Evolutionary conservation across 2,329 filamentous ascomycete genomes (phyloP).

Genomic region (Elsinoe batatas): DNA sequence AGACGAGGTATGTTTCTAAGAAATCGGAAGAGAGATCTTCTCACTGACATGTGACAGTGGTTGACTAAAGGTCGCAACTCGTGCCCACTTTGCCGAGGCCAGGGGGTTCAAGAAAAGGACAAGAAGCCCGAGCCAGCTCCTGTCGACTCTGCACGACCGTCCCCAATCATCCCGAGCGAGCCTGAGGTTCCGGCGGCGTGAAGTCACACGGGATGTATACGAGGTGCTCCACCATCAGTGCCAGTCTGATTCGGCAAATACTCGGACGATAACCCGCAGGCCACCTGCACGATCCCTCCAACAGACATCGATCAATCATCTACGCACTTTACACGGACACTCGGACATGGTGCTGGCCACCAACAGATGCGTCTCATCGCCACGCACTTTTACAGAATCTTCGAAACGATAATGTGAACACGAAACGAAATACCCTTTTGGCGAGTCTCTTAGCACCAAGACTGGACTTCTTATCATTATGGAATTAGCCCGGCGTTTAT

Average conservation of each 20-base stretch:
- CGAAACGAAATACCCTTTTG: slow-evolving; percentile 4
- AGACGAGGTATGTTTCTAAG: slow-evolving; percentile 47
- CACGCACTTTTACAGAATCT: neutral
- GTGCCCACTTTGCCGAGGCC: slow-evolving; percentile 51
- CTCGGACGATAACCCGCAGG: neutral
- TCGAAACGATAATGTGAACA: slow-evolving; percentile 7
- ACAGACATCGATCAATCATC: neutral
- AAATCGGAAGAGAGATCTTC: slow-evolving; percentile 15
- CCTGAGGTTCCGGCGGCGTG: neutral
- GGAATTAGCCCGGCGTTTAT: slow-evolving; percentile 6
- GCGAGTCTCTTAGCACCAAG: neutral
- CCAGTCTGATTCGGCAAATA: slow-evolving; percentile 9
- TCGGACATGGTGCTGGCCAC: slow-evolving; percentile 5
- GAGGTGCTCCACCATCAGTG: neutral
- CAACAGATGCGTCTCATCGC: neutral
- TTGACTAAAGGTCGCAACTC: slow-evolving; percentile 57
- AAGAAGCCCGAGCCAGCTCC: slow-evolving; percentile 15
- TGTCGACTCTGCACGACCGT: slow-evolving; percentile 4
- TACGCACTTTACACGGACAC: neutral
- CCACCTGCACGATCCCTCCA: neutral
- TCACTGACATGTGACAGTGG: slow-evolving; percentile 44
- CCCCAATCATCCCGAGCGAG: slow-evolving; percentile 8
- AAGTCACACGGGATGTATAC: neutral
- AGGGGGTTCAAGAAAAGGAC: slow-evolving; percentile 45
- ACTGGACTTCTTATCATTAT: slow-evolving; percentile 1